Evolutionary conservation across 345 rosid genomes (phyloP), one percentile per base, ranked within the genome.

Genomic region (Linum trigynum): DNA sequence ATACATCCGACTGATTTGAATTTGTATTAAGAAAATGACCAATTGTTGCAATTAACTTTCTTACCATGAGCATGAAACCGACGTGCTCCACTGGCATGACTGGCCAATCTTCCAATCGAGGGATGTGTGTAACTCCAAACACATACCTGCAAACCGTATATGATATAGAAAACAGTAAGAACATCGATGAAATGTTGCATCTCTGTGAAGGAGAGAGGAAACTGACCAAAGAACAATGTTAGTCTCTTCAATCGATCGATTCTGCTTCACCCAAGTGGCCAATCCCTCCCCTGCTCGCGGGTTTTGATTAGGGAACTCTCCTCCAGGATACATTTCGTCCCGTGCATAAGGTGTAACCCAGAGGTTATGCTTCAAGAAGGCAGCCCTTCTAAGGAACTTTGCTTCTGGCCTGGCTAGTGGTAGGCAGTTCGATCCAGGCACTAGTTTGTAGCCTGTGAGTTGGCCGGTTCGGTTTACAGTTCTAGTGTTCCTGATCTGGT

Each of bases 101-200:
- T 1, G 96, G 96, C 97, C 96, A 91, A 71, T 91, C 96, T 84
- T 91, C 96, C 75, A 91, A 77, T 64, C 97, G 81, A 58, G 97
- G 96, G 38, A 91, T 88, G 69, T 86, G 96, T 23, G 85, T 91
- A 70, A 88, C 74, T 66, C 97, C 97, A 82, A 91, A 91, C 23
- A 91, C 88, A 57, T 91, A 91, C 97, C 97, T 91, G 76, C 61
- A 37, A 67, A 38, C 1, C 32, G 32, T 23, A 23, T 23, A 23
- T 23, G 32, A 23, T 23, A 23, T 23, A 45, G 56, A 7, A 17
- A 40, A 38, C n/a, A 35, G 6, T 41, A 41, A 41, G 53, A 48
- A 48, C 53, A 48, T 15, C 1, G 3, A 48, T 12, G 53, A 48
- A 48, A 23, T 23, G 32, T 23, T 23, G 32, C 32, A 23, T 23